Base-by-base conservation (phyloP, 169 alveolate genomes). In the Plasmodium yoelii region DNA sequence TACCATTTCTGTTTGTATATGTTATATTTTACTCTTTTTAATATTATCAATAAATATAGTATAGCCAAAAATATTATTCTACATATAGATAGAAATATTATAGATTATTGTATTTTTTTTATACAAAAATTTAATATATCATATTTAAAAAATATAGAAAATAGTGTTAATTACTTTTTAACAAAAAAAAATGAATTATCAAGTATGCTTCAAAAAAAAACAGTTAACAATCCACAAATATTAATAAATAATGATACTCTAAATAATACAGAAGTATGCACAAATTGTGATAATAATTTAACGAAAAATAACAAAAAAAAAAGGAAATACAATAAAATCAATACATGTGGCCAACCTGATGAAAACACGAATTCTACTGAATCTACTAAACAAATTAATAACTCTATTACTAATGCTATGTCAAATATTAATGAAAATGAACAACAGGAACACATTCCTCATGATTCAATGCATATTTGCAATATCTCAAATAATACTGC, bases 61-160 rank as follows among this genome's bases (percentile, higher is more conserved):
- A 69, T 86, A 57, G 91, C 91, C 5, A 86, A 73, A 9, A 86
- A 71, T 70, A 57, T 86, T 47, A 86, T 86, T 59, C 65, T 86
- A 28, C 86, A 86, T 55, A 86, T 86, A 71, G 91, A 86, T 70
- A 70, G 91, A 53, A 86, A 86, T 28, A 86, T 86, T n/a, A 60
- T 86, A 12, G 91, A 86, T 59, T 86, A 86, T 34, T 86, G 91
- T 53, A 69, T 86, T 59, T 86, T 63, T 55, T 86, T 86, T 86
- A 69, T 86, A 60, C 82, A 86, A 72, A 86, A 70, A 65, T 69
- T 68, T 86, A 86, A 86, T 55, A 22, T 42, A n/a, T 44, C 91
- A 1, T 70, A 86, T 57, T 61, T 86, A 53, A 86, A 86, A 42
- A 42, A 6, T 19, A 24, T 86, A 19, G 91, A 86, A 47, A 72